Evolutionary conservation across 2,329 filamentous ascomycete genomes (phyloP), one percentile per base, ranked within the genome.

Genomic region (Hirsutella thompsonii): DNA sequence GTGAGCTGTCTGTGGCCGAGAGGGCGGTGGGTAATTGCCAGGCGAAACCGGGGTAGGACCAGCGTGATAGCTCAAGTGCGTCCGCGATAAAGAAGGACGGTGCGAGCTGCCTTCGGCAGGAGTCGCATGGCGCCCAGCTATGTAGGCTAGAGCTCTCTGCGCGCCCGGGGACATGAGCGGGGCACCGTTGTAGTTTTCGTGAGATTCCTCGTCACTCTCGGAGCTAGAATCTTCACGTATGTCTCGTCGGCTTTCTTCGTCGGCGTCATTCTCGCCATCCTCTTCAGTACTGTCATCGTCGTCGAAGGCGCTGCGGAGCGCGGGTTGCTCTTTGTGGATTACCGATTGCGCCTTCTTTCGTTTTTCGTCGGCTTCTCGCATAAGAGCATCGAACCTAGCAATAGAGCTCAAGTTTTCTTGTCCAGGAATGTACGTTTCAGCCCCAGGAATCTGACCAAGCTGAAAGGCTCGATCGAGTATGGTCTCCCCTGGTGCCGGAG

Each of bases 381-480:
- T 81, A 35, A 82, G 55, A 3, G 76, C 77, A 40, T 81, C 78
- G 41, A 81, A 82, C 19, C 75, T 67, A 9, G 76, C 78, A 26
- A 81, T 63, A 1, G 77, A 81, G 47, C 70, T 81, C 14, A 81
- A 60, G 44, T 79, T 78, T 48, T 79, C 75, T 45, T 79, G 74
- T 4, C 76, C 76, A 0, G 70, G 67, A 2, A 67, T 49, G 38
- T 70, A 63, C 8, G 61, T 59, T 10, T 77, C 74, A 2, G 72
- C 73, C 5, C 77, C 77, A 14, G 77, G 77, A 28, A 81, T 79
- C 43, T 64, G 75, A 8, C 72, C 67, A 58, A 81, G 58, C 49
- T 79, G 74, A 49, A 82, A 81, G 0, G 78, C 78, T 32, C 78
- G 62, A 52, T 82, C 78, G n/a, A 81, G 56, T 39, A 82, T 81